Evolutionary conservation across 2,329 filamentous ascomycete species (phyloP), one percentile per base, ranked within the genome.

Genomic region (Penicillium griseofulvum): DNA sequence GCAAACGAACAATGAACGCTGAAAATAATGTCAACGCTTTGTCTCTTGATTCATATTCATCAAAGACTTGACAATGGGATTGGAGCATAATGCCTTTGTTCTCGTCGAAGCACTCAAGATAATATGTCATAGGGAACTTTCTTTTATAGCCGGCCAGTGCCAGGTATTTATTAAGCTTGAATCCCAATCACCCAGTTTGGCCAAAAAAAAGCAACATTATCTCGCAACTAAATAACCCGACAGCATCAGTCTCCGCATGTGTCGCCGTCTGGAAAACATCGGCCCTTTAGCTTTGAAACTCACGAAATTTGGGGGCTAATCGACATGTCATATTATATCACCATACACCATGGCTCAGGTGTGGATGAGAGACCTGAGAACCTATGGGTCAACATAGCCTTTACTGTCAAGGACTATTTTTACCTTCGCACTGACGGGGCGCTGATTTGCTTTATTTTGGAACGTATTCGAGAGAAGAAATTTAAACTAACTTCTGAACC

Each of bases 241-340:
- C 41, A 1, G 24, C 12, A 7, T 17, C 10, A 28, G 24, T 4
- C 10, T 28, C 4, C 17, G n/a, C 17, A 5, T 9, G 12, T 11
- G 9, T n/a, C 17, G 1, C 5, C 11, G 24, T 11, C 8, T 24
- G 24, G n/a, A 11, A n/a, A 4, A 24, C 2, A 49, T 17, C 16
- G 17, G 22, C 10, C 19, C 14, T 29, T 22, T 0, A 45, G 9
- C 29, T 22, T 22, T 22, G 22, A 8, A 12, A 4, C 17, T 4
- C 24, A n/a, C 7, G 9, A 5, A 11, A 8, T 34, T 34, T 6
- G 16, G 5, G 14, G 9, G 17, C 24, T 38, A 9, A 26, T 11
- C 26, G 22, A 12, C 4, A 53, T 53, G 51, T 53, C 51, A 11
- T 49, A 49, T 19, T 53, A 53, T 14, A 49, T 53, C 28, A 36